phyloP scores from a whole-genome alignment of 129 eudicot genomes.

The Helianthus tuberosus region DNA sequence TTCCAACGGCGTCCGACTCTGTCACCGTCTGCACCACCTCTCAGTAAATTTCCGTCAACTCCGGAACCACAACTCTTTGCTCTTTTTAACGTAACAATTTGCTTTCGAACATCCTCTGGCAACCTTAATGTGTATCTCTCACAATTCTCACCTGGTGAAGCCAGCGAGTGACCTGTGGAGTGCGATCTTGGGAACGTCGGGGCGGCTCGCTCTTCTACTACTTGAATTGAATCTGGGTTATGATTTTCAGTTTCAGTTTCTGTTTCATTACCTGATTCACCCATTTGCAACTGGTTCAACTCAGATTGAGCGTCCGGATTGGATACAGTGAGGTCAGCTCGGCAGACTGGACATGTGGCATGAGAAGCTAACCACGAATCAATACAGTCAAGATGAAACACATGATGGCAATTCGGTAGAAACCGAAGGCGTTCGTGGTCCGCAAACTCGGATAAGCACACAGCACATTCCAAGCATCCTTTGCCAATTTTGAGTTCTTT shows the following conservation, averaged over 20 bases:
- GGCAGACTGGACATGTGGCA: constrained; percentile 64
- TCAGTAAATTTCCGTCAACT: too few relatives aligned
- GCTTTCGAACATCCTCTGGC: constrained; percentile 48
- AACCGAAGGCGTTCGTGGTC: constrained; percentile 41
- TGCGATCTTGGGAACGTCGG: constrained; percentile 41
- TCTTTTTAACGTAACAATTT: constrained; percentile 35
- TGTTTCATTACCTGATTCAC: background rate
- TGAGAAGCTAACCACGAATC: constrained; percentile 62
- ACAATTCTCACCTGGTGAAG: constrained; percentile 36
- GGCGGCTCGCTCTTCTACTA: background rate
- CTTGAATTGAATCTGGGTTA: background rate
- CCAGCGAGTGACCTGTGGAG: constrained; percentile 58
- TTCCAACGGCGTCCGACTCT: constrained; percentile 7
- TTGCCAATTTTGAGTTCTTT: constrained; percentile 41
- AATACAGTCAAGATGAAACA: constrained; percentile 58
- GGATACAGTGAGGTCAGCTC: constrained; percentile 34
- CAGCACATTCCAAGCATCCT: constrained; percentile 51
- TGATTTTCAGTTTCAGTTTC: background rate
- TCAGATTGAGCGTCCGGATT: background rate
- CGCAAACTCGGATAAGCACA: constrained; percentile 51
- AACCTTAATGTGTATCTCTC: constrained; percentile 56
- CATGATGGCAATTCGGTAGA: constrained; percentile 55
- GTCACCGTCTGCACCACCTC: background rate
- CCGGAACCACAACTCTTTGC: constrained; percentile 32
- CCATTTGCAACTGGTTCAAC: background rate